These are phyloP conservation scores for Saturnispora sanitii DNA, from an alignment of 805 yeast species.

Conservation along the genomic window DNA sequence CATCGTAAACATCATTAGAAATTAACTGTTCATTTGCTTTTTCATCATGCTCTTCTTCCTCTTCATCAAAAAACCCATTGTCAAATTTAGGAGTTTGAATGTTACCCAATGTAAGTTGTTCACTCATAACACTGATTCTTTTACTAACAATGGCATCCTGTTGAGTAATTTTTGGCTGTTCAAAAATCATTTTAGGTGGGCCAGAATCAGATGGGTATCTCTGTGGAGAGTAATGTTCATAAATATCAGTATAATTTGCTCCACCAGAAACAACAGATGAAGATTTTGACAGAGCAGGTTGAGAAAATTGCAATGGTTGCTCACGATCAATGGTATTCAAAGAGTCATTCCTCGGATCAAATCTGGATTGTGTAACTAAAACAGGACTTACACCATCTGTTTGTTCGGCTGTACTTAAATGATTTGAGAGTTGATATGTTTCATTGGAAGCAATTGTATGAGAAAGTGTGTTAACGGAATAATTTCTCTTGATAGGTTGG, in stretches of 20 bases:
- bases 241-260: conserved; percentile 11
- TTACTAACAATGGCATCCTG: background rate
- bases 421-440: conserved; percentile 2
- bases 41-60: background rate
- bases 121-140: background rate
- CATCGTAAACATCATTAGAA: no score
- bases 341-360: background rate
- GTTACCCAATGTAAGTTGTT: conserved; percentile 1
- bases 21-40: conserved; percentile 16
- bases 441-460: conserved; percentile 18
- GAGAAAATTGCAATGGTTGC: background rate
- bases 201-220: background rate
- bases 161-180: background rate
- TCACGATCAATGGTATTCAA: background rate
- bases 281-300: conserved; percentile 1
- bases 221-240: conserved; percentile 10
- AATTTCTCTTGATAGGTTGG: conserved; percentile 12
- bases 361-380: background rate
- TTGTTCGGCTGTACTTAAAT: conserved; percentile 6
- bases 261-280: background rate
- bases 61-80: conserved; percentile 2
- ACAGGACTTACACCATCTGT: conserved; percentile 14
- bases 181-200: background rate
- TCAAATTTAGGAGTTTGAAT: conserved; percentile 5
- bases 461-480: conserved; percentile 25